Base-by-base conservation (phyloP, 345 rosid genomes). In the Populus tremula region DNA sequence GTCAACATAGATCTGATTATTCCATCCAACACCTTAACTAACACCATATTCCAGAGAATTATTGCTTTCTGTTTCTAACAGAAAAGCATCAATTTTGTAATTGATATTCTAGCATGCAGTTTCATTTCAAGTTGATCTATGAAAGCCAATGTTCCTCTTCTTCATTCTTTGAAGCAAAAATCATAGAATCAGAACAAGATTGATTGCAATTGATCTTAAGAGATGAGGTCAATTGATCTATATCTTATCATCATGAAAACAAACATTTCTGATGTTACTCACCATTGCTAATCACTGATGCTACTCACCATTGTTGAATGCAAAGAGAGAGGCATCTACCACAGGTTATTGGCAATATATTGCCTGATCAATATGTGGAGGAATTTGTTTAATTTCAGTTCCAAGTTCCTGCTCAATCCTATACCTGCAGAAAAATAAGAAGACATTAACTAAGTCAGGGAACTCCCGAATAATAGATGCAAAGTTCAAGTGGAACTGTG, bases 361-460 rank as follows among this genome's bases (percentile, higher is more conserved):
- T 76, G 91, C 97, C 87, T 84, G 93, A 85, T 96, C 99, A 70
- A 96, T 91, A 76, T 89, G 93, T 5, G 98, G 97, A 73, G 99
- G 98, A 82, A 96, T 96, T 86, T 93, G 97, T 87, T 96, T 96
- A 76, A 96, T 94, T 87, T 96, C 98, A 62, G 98, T 96, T 45
- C 99, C 99, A 74, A 96, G 98, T 86, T 96, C 99, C 85, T 94
- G 99, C 83, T 96, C 99, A 82, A 95, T 96, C 92, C 97, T 93
- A 81, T 96, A 96, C 97, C 99, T 96, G 97, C 80, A 71, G 13
- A 41, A 25, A 27, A 11, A 25, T n/a, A n/a, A 78, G 39, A n/a
- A 35, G 23, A 21, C 3, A 43, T 38, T 70, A 17, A 29, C 43
- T 16, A 74, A 17, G 39, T 41, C 50, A 75, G 59, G 23, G 33